Conservation (phyloP, 768 basidiomycete genomes). For the Butyriboletus loyo region DNA sequence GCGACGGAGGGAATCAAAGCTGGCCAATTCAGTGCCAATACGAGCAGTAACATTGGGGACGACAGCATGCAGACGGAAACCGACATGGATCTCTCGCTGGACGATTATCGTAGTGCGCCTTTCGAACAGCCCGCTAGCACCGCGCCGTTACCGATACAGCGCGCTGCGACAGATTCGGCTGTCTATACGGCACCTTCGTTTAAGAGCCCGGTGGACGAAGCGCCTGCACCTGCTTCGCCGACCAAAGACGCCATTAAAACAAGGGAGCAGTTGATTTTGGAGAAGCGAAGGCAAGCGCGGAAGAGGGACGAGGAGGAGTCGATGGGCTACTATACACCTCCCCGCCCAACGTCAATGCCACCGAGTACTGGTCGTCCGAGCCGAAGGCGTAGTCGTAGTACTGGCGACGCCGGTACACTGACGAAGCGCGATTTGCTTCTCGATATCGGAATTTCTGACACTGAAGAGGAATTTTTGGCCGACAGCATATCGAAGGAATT, state of each 20-base stretch:
- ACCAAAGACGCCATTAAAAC: slow-evolving; percentile 65
- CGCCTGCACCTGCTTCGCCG: slow-evolving; percentile 42
- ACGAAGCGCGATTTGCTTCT: slow-evolving; percentile 34
- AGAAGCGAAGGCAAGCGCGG: slow-evolving; percentile 64
- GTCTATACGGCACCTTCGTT: slow-evolving; percentile 30
- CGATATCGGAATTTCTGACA: slow-evolving; percentile 38
- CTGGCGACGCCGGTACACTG: slow-evolving; percentile 62
- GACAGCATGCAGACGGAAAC: slow-evolving; percentile 32
- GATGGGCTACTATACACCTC: slow-evolving; percentile 34
- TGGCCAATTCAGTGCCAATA: slow-evolving; percentile 33
- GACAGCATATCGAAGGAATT: slow-evolving; percentile 76
- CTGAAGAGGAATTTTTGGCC: slow-evolving; percentile 52
- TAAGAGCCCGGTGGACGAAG: slow-evolving; percentile 31
- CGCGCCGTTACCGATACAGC: slow-evolving; percentile 37
- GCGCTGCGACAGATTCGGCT: slow-evolving; percentile 52
- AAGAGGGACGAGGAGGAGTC: slow-evolving; percentile 49
- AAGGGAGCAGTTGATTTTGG: slow-evolving; percentile 67
- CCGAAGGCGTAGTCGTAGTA: slow-evolving; percentile 72
- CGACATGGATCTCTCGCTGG: slow-evolving; percentile 30
- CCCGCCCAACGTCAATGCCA: slow-evolving; percentile 24
- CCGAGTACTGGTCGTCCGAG: slow-evolving; percentile 46
- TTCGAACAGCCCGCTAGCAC: slow-evolving; percentile 5
- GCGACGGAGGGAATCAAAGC: slow-evolving; percentile 34
- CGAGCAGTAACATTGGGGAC: slow-evolving; percentile 31
- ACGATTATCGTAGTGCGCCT: slow-evolving; percentile 22